phyloP scores from a whole-genome alignment of 2,329 filamentous ascomycete genomes.

The Alternaria viburni region DNA sequence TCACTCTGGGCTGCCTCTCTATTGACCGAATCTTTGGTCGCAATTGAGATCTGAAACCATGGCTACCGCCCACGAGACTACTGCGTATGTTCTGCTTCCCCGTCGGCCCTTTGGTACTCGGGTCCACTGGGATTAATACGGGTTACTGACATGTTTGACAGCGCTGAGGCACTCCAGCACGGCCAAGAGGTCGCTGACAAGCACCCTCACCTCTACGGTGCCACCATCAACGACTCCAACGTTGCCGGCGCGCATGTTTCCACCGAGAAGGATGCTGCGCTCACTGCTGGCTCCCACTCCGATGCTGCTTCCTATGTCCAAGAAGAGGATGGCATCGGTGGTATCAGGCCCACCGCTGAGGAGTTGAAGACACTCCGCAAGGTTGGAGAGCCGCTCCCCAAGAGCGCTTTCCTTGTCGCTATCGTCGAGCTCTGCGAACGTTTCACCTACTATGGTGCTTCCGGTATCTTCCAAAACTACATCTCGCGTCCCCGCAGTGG shows the following conservation, averaged over 20 bases:
- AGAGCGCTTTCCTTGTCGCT: conserved; percentile 56
- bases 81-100: conserved; percentile 29
- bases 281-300: conserved; percentile 10
- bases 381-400: conserved; percentile 56
- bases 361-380: conserved; percentile 53
- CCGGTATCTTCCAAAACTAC: conserved; percentile 59
- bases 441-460: conserved; percentile 57
- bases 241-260: conserved; percentile 22
- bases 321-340: conserved; percentile 37
- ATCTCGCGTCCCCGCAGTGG: conserved; percentile 51
- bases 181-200: conserved; percentile 38
- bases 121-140: background rate
- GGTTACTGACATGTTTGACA: conserved; percentile 15
- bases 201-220: conserved; percentile 36
- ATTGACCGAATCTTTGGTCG: conserved; percentile 19
- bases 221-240: conserved; percentile 28
- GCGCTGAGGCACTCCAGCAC: conserved; percentile 41
- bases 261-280: conserved; percentile 23
- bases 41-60: conserved; percentile 19
- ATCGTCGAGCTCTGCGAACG: conserved; percentile 58
- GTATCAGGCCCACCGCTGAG: conserved; percentile 51
- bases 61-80: conserved; percentile 37
- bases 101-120: background rate
- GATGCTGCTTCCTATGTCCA: conserved; percentile 23
- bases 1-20: conserved; percentile 3